A percentile compares a stretch with the other conserved stretches of the same genome.
Conservation (phyloP, 805 yeast genomes). For the Wickerhamiella azymoides region DNA sequence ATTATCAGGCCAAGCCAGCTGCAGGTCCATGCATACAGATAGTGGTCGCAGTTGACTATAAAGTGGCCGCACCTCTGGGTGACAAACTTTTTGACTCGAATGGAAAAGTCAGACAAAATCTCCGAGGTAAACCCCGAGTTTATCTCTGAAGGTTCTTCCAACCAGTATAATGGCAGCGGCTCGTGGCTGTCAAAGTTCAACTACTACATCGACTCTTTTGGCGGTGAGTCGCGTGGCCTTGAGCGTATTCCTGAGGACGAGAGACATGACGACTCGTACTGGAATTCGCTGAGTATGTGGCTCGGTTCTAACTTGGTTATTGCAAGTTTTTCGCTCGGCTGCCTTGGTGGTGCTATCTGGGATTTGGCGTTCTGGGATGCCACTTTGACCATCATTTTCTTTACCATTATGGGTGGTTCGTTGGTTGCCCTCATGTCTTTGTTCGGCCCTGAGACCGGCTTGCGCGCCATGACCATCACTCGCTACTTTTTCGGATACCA, state of each 20-base stretch:
- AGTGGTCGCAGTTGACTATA: not conserved
- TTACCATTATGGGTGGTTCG: conserved; percentile 54
- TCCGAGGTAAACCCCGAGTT: not conserved
- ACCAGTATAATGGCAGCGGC: not conserved
- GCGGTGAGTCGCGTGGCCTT: conserved; percentile 56
- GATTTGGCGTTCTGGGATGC: conserved; percentile 63
- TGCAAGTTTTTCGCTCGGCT: conserved; percentile 1
- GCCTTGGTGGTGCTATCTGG: conserved; percentile 41
- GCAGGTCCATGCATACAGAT: not conserved
- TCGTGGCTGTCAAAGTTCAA: conserved; percentile 12
- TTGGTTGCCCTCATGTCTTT: conserved; percentile 75
- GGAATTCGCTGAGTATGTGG: conserved; percentile 80
- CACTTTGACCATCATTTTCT: conserved; percentile 52
- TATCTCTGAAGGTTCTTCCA: not conserved
- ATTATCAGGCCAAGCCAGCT: not conserved
- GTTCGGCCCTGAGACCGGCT: conserved; percentile 73
- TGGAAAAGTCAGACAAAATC: not conserved
- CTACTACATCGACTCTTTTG: conserved; percentile 15
- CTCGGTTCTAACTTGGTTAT: conserved; percentile 77
- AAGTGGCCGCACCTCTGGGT: not conserved
- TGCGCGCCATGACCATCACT: conserved; percentile 77
- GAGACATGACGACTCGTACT: conserved; percentile 49
- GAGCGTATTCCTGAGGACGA: conserved; percentile 71
- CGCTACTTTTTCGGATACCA: conserved; percentile 64
- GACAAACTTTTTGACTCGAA: not conserved